Percentiles rank a stretch among this genome's conserved stretches.
Evolutionary conservation across 257 asterid species (phyloP).

Genomic region (Solanum habrochaites): DNA sequence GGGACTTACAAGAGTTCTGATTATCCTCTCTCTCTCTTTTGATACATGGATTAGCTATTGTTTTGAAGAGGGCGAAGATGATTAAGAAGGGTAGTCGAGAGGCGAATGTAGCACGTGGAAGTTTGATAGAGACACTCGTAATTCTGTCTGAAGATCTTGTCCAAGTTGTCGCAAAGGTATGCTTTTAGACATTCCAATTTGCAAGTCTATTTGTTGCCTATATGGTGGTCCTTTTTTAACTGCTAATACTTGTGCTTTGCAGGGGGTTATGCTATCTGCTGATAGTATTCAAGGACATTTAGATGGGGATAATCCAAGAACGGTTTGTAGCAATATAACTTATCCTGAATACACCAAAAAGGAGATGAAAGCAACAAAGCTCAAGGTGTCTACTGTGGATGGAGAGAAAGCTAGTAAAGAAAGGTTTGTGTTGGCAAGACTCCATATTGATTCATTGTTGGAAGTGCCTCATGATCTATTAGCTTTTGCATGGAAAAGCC

Average conservation of each 20-base stretch:
- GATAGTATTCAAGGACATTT: conserved; percentile 33
- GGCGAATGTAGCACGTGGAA: conserved; percentile 44
- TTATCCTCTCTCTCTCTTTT: background rate
- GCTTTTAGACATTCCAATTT: conserved; percentile 1
- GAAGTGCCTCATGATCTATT: background rate
- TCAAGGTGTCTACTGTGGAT: conserved; percentile 14
- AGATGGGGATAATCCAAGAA: conserved; percentile 24
- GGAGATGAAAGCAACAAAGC: conserved; percentile 16
- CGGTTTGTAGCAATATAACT: conserved; percentile 13
- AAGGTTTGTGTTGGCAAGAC: conserved; percentile 18
- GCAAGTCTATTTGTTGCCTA: background rate
- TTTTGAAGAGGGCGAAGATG: conserved; percentile 78
- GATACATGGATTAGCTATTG: conserved; percentile 45
- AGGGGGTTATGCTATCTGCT: conserved; percentile 54
- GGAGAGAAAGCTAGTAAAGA: conserved; percentile 10
- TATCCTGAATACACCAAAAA: conserved; percentile 10
- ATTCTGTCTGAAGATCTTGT: conserved; percentile 62
- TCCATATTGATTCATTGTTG: background rate
- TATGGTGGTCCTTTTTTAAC: background rate
- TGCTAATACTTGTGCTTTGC: conserved; percentile 4
- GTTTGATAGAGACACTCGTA: conserved; percentile 62
- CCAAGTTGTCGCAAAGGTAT: conserved; percentile 85
- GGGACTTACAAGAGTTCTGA: background rate
- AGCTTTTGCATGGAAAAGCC: conserved; percentile 2
- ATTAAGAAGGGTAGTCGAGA: conserved; percentile 46